These are phyloP conservation scores for Encephalitozoon hellem DNA, from an alignment of 371 early-diverging fungal genomes.

Conservation along the genomic window DNA sequence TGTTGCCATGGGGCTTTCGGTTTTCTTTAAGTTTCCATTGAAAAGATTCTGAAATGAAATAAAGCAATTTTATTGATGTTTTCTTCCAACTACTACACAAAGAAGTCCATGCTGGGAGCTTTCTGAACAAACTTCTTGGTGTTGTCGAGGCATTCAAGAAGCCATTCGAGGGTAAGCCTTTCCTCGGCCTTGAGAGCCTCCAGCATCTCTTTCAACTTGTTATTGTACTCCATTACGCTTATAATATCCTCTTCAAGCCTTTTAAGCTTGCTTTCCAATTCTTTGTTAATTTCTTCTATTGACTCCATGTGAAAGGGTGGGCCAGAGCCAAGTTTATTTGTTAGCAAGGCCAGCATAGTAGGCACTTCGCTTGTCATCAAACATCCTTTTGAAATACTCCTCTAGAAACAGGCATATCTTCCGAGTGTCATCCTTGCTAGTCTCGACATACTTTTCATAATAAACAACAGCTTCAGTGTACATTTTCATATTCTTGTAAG, in stretches of 20 bases:
- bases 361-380: slow-evolving; percentile 27
- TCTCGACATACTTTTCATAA: slow-evolving; percentile 48
- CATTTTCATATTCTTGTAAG: slow-evolving; percentile 37
- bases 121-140: not conserved
- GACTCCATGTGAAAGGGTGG: not conserved
- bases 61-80: not conserved
- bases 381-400: slow-evolving; percentile 34
- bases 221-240: not conserved
- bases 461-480: slow-evolving; percentile 27
- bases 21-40: slow-evolving; percentile 70
- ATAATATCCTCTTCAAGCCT: not conserved
- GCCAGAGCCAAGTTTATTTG: not conserved
- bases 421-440: slow-evolving; percentile 1
- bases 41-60: slow-evolving; percentile 5
- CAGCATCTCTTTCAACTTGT: slow-evolving; percentile 1
- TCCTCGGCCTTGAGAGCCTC: not conserved
- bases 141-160: not conserved
- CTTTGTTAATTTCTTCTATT: not conserved
- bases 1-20: slow-evolving; percentile 74
- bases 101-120: not conserved
- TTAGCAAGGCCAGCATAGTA: slow-evolving; percentile 11
- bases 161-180: slow-evolving; percentile 3
- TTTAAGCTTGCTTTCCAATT: not conserved
- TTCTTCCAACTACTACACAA: not conserved
- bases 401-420: slow-evolving; percentile 31